A percentile compares a stretch with the other conserved stretches of the same genome.
These are phyloP conservation scores for Prunus mira DNA, from an alignment of 306 rosid genomes.

Conservation along the genomic window DNA sequence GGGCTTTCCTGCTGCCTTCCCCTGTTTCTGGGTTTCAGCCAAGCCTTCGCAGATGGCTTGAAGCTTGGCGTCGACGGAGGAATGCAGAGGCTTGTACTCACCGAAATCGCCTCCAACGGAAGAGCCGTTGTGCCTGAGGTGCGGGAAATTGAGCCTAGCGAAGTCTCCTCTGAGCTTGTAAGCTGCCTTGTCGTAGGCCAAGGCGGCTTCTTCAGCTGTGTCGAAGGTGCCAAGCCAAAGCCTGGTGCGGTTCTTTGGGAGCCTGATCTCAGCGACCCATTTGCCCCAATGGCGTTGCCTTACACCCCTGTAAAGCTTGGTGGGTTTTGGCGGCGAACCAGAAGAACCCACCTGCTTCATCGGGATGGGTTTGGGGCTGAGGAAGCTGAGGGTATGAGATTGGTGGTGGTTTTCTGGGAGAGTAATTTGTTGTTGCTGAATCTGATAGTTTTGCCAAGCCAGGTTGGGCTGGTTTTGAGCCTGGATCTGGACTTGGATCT, in stretches of 20 bases:
- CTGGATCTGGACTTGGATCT: slow-evolving; percentile 72
- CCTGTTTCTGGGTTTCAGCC: slow-evolving; percentile 67
- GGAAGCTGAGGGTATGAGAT: slow-evolving; percentile 30
- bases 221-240: slow-evolving; percentile 99
- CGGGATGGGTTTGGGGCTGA: slow-evolving; percentile 52
- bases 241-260: slow-evolving; percentile 87
- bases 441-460: slow-evolving; percentile 12
- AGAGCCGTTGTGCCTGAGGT: slow-evolving; percentile 65
- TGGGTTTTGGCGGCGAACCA: slow-evolving; percentile 58
- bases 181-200: slow-evolving; percentile 95
- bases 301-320: slow-evolving; percentile 91
- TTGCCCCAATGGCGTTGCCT: slow-evolving; percentile 98
- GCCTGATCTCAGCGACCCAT: slow-evolving; percentile 98
- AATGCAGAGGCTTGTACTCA: slow-evolving; percentile 82
- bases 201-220: slow-evolving; percentile 96
- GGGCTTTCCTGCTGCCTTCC: slow-evolving; percentile 42
- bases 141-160: slow-evolving; percentile 88
- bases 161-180: slow-evolving; percentile 94
- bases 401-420: neutral
- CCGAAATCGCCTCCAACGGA: slow-evolving; percentile 59
- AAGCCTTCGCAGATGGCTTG: slow-evolving; percentile 80
- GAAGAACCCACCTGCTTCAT: slow-evolving; percentile 55
- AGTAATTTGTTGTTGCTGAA: neutral
- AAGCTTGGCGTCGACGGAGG: slow-evolving; percentile 94
- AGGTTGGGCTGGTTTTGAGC: slow-evolving; percentile 29